phyloP scores from a whole-genome alignment of 768 basidiomycete species.

The Rhodotorula paludigena region DNA sequence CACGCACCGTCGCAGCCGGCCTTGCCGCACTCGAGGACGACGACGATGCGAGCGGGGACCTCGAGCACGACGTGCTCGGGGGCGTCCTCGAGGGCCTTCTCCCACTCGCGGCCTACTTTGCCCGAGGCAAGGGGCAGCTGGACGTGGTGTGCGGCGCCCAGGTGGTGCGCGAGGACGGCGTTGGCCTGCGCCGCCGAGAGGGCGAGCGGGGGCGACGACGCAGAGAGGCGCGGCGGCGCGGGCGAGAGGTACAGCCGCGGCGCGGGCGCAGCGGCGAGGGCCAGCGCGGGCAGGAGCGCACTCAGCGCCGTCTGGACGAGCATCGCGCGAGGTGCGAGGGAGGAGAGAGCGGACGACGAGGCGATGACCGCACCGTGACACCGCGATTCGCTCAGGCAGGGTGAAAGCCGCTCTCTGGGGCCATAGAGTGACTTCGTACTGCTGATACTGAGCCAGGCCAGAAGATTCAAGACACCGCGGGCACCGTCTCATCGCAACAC shows the following conservation, averaged over 20 bases:
- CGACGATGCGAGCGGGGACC: constrained; percentile 10
- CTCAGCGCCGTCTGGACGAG: neutral
- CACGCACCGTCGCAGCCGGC: constrained; percentile 20
- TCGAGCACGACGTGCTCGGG: neutral
- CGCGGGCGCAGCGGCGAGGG: neutral
- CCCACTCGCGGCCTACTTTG: neutral
- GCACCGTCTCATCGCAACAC: too few species aligned
- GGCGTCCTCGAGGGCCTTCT: constrained; percentile 5
- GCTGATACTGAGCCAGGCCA: too few species aligned
- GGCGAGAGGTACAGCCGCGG: constrained; percentile 11
- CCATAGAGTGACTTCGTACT: too few species aligned
- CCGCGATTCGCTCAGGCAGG: too few species aligned
- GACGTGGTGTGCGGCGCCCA: constrained; percentile 29
- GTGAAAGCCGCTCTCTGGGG: too few species aligned
- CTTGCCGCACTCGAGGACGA: constrained; percentile 34
- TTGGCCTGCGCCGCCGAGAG: constrained; percentile 30
- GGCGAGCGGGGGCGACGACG: neutral
- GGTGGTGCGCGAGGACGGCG: constrained; percentile 36
- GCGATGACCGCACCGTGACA: too few species aligned
- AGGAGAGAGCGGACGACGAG: too few species aligned
- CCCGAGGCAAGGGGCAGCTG: constrained; percentile 1
- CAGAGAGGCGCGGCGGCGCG: neutral
- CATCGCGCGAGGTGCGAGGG: too few species aligned
- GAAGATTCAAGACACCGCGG: too few species aligned
- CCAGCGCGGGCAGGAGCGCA: too few species aligned